Conservation (phyloP, 352 stramenopile species). For the Phytophthora lateralis region DNA sequence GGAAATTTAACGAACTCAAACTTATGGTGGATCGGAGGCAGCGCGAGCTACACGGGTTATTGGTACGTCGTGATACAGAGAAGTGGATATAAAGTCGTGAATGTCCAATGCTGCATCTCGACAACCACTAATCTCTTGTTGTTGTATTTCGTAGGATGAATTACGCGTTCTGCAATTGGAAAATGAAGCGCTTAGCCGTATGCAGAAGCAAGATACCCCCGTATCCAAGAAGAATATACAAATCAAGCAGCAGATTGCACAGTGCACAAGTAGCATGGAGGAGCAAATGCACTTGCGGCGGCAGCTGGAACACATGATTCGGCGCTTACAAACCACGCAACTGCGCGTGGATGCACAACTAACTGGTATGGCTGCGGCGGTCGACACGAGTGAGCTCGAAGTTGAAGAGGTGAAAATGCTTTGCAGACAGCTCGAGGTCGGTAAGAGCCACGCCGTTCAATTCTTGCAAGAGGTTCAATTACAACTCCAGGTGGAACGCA, state of each 20-base stretch:
- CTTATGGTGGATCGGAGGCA: conserved; percentile 66
- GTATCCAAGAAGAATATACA: conserved; percentile 71
- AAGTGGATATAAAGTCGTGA: not conserved
- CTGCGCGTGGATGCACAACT: conserved; percentile 75
- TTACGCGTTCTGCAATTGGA: conserved; percentile 71
- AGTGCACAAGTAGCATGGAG: conserved; percentile 75
- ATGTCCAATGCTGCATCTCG: not conserved
- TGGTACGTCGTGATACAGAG: conserved; percentile 34
- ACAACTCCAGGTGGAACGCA: conserved; percentile 72
- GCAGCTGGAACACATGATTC: conserved; percentile 85
- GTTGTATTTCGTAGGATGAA: conserved; percentile 50
- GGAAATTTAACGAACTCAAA: conserved; percentile 86
- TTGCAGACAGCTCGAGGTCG: conserved; percentile 78
- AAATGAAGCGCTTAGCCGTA: conserved; percentile 64
- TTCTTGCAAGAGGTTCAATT: conserved; percentile 83
- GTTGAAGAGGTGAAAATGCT: conserved; percentile 76
- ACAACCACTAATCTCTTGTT: not conserved
- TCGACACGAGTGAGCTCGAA: conserved; percentile 70
- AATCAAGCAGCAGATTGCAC: conserved; percentile 74
- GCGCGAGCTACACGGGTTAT: conserved; percentile 61
- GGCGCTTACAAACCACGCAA: conserved; percentile 74
- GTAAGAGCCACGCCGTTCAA: conserved; percentile 71
- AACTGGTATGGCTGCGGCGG: conserved; percentile 63
- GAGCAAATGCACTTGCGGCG: conserved; percentile 77
- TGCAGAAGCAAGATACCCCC: conserved; percentile 82